Percentiles rank a stretch among this genome's conserved stretches.
These are phyloP conservation scores for Leccinum longicurvipes DNA, from an alignment of 768 basidiomycete genomes.

Conservation along the genomic window DNA sequence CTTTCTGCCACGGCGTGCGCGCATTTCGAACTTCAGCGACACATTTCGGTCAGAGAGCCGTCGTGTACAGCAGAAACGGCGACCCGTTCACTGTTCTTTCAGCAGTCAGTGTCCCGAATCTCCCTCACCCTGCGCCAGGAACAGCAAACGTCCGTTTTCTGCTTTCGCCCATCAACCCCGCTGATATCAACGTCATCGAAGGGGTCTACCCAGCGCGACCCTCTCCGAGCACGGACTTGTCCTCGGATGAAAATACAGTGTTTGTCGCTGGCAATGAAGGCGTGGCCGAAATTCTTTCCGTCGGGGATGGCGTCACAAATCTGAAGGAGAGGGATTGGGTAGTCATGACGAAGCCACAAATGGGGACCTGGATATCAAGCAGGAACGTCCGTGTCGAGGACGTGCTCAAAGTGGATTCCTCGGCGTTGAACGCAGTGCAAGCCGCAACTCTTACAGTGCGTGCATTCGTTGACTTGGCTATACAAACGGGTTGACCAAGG, in stretches of 20 bases:
- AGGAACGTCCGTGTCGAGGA: slow-evolving; percentile 53
- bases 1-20: slow-evolving; percentile 5
- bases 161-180: slow-evolving; percentile 75
- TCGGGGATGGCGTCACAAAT: slow-evolving; percentile 51
- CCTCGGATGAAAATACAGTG: slow-evolving; percentile 35
- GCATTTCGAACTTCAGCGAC: slow-evolving; percentile 33
- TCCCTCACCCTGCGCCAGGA: slow-evolving; percentile 51
- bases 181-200: slow-evolving; percentile 78
- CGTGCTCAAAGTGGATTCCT: slow-evolving; percentile 56
- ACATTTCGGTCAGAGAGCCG: slow-evolving; percentile 48
- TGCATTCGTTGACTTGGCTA: neutral
- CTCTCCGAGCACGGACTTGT: slow-evolving; percentile 34
- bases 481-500: neutral
- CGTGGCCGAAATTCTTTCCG: slow-evolving; percentile 58
- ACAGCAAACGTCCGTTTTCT: slow-evolving; percentile 65
- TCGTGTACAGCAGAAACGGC: slow-evolving; percentile 62
- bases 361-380: slow-evolving; percentile 72
- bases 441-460: slow-evolving; percentile 76
- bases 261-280: slow-evolving; percentile 79
- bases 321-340: slow-evolving; percentile 69
- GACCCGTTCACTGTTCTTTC: slow-evolving; percentile 59
- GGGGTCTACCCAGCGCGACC: slow-evolving; percentile 79
- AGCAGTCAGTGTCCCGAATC: slow-evolving; percentile 47
- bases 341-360: slow-evolving; percentile 61
- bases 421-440: slow-evolving; percentile 51